Evolutionary conservation across 805 yeast genomes (phyloP).

Genomic region (Cyberlindnera euphorbiiphila): DNA sequence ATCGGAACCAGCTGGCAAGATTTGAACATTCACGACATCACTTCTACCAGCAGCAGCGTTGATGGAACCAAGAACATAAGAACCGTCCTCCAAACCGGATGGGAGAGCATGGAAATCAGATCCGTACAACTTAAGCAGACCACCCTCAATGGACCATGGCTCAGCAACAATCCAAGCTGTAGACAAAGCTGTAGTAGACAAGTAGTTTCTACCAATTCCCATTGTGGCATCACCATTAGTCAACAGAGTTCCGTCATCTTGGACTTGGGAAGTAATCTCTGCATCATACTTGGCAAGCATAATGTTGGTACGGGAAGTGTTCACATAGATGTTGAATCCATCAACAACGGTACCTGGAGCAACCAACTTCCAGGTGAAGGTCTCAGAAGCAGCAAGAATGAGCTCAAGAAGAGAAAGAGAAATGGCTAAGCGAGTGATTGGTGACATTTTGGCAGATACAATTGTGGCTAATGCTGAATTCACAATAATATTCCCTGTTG

Average conservation of each 20-base stretch:
- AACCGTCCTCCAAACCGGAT: constrained; percentile 8
- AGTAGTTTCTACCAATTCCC: constrained; percentile 19
- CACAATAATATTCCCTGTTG: too few species aligned
- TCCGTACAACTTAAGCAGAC: constrained; percentile 16
- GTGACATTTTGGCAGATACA: neutral
- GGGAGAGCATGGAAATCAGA: constrained; percentile 22
- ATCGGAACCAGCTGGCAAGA: constrained; percentile 3
- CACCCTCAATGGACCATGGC: constrained; percentile 18
- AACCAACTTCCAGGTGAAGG: neutral
- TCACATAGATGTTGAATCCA: neutral
- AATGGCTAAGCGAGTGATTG: neutral
- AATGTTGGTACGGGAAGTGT: neutral
- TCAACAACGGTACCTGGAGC: neutral
- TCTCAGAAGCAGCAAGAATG: neutral
- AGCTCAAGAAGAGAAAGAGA: neutral
- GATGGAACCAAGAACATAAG: constrained; percentile 18
- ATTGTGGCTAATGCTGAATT: too few species aligned
- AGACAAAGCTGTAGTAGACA: constrained; percentile 10
- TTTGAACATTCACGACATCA: constrained; percentile 8
- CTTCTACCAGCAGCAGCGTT: constrained; percentile 16
- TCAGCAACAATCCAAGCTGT: constrained; percentile 9
- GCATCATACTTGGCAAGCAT: neutral
- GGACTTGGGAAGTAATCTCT: neutral
- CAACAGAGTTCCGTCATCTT: constrained; percentile 1
- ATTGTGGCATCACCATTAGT: constrained; percentile 1